Percentiles rank a stretch among this genome's conserved stretches.
phyloP scores from a whole-genome alignment of 192 early-diverging fungal genomes.

The Gonapodya prolifera region DNA sequence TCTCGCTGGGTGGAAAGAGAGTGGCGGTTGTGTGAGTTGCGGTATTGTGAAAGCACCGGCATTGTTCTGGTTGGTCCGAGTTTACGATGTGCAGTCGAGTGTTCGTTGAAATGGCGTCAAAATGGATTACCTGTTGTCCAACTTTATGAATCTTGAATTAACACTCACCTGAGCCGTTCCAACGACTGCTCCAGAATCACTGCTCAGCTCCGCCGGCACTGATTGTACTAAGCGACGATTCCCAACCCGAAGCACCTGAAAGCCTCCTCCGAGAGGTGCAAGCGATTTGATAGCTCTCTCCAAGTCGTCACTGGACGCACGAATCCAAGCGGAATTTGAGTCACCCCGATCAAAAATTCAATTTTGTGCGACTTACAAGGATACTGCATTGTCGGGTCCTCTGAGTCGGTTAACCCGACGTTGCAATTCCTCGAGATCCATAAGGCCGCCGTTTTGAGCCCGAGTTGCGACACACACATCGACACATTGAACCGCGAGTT shows the following conservation, averaged over 20 bases:
- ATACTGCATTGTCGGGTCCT: conserved; percentile 34
- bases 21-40: neutral
- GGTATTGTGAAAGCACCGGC: neutral
- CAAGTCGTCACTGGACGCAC: conserved; percentile 68
- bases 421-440: conserved; percentile 72
- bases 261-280: conserved; percentile 79
- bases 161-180: conserved; percentile 45
- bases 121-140: too few relatives aligned
- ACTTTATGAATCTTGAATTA: neutral
- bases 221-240: conserved; percentile 70
- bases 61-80: neutral
- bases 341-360: conserved; percentile 8
- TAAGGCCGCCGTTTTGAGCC: conserved; percentile 77
- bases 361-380: conserved; percentile 21
- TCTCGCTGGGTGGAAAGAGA: neutral
- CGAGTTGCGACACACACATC: conserved; percentile 80
- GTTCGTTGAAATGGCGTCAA: too few relatives aligned
- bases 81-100: too few relatives aligned
- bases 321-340: neutral
- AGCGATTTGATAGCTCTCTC: conserved; percentile 70
- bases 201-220: conserved; percentile 77
- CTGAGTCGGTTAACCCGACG: conserved; percentile 54
- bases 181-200: conserved; percentile 60
- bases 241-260: conserved; percentile 70
- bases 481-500: conserved; percentile 84